phyloP scores from a whole-genome alignment of 306 rosid species.

The Quercus glauca region DNA sequence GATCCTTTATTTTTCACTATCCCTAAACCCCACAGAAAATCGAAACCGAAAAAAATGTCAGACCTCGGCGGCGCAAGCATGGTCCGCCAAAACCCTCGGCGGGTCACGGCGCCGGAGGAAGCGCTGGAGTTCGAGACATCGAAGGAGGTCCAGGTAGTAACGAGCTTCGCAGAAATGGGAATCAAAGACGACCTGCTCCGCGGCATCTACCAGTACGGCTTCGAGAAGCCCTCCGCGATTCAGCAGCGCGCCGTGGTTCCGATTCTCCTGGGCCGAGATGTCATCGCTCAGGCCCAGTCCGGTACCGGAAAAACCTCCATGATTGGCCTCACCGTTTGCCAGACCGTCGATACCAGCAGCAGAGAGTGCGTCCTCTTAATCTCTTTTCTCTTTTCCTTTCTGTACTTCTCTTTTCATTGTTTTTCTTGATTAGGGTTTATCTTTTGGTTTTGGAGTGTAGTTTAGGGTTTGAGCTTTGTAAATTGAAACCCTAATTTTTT shows the following conservation, averaged over 20 bases:
- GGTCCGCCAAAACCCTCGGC: constrained; percentile 70
- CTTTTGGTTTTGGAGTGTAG: not conserved
- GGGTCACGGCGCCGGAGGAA: constrained; percentile 50
- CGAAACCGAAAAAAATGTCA: constrained; percentile 27
- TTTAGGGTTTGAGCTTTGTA: not conserved
- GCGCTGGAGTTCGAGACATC: constrained; percentile 82
- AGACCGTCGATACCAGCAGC: constrained; percentile 67
- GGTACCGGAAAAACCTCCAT: constrained; percentile 98
- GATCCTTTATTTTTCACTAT: not conserved
- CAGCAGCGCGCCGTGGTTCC: constrained; percentile 96
- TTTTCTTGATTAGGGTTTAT: not conserved
- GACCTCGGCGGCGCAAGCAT: constrained; percentile 54
- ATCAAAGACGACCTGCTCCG: constrained; percentile 85
- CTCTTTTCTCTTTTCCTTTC: not conserved
- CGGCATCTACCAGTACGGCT: constrained; percentile 85
- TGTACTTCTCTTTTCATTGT: not conserved
- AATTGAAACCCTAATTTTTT: not conserved
- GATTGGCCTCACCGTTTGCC: constrained; percentile 96
- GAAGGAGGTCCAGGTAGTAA: constrained; percentile 73
- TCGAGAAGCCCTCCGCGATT: constrained; percentile 97
- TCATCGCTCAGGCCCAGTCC: constrained; percentile 97
- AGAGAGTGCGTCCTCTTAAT: constrained; percentile 57
- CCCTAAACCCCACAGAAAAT: not conserved
- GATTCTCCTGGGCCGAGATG: constrained; percentile 90
- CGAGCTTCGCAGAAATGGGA: constrained; percentile 90